Evolutionary conservation across 2,329 filamentous ascomycete species (phyloP).

Genomic region (Teratosphaeria gauchensis): DNA sequence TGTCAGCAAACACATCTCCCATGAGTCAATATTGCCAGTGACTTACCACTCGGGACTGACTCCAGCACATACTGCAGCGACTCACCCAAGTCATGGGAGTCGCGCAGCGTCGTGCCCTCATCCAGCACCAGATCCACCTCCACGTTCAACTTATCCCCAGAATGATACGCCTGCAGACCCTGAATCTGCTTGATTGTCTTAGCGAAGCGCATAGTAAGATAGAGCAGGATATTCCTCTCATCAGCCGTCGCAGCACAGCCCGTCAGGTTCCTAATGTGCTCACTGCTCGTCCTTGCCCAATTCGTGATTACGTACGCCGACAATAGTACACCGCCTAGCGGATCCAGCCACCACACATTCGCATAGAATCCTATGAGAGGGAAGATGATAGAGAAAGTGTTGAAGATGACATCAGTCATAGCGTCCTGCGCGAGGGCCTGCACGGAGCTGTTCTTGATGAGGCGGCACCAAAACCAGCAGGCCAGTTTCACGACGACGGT

Average conservation of each 20-base stretch:
- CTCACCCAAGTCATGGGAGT: constrained; percentile 73
- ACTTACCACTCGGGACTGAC: constrained; percentile 59
- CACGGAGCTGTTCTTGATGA: constrained; percentile 78
- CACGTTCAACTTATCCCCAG: constrained; percentile 75
- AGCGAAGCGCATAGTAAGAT: constrained; percentile 88
- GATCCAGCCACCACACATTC: constrained; percentile 75
- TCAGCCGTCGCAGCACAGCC: constrained; percentile 71
- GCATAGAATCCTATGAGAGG: constrained; percentile 65
- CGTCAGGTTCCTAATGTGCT: constrained; percentile 72
- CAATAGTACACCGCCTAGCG: constrained; percentile 67
- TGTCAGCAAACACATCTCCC: neutral
- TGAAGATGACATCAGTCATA: constrained; percentile 76
- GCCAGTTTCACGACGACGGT: constrained; percentile 74
- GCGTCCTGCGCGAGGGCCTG: constrained; percentile 65
- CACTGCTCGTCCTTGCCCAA: constrained; percentile 63
- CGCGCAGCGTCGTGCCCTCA: constrained; percentile 62
- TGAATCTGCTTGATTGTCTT: constrained; percentile 80
- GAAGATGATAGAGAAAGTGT: constrained; percentile 79
- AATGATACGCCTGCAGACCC: constrained; percentile 74
- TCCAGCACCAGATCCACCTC: constrained; percentile 78
- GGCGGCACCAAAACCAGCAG: constrained; percentile 80
- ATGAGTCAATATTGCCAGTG: neutral
- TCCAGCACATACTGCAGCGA: constrained; percentile 75
- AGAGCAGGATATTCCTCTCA: constrained; percentile 75
- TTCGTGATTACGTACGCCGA: constrained; percentile 70